These are phyloP conservation scores for Claviceps quebecensis DNA, from an alignment of 2,329 filamentous ascomycete genomes.

Conservation along the genomic window DNA sequence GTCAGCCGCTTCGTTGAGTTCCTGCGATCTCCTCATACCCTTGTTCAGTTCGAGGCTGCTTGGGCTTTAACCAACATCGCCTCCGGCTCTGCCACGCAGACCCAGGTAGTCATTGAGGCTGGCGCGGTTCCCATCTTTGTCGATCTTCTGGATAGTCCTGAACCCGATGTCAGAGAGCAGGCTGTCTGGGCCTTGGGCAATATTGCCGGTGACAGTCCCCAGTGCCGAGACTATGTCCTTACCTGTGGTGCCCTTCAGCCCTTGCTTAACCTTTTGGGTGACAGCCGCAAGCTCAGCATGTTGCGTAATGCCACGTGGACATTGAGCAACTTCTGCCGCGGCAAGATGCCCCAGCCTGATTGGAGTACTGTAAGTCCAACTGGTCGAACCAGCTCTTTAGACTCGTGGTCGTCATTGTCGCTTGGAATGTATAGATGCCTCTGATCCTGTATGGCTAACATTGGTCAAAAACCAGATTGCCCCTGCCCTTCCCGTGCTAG, in stretches of 20 bases:
- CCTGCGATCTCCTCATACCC: constrained; percentile 88
- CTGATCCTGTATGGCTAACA: no score
- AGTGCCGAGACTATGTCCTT: constrained; percentile 93
- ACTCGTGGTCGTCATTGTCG: no score
- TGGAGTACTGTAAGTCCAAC: constrained; percentile 68
- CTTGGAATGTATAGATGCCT: no score
- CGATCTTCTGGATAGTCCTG: constrained; percentile 84
- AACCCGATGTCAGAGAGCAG: constrained; percentile 95
- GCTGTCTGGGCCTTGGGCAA: constrained; percentile 98
- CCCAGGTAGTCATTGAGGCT: constrained; percentile 96
- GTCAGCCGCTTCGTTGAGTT: constrained; percentile 97
- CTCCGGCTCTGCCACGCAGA: constrained; percentile 91
- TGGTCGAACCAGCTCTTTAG: background rate
- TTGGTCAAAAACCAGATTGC: constrained; percentile 50
- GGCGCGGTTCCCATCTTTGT: constrained; percentile 98
- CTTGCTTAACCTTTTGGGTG: constrained; percentile 75
- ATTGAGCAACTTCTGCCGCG: constrained; percentile 98
- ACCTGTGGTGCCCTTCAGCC: constrained; percentile 83
- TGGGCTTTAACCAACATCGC: constrained; percentile 99
- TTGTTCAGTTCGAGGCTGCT: constrained; percentile 97
- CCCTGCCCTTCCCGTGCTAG: constrained; percentile 83
- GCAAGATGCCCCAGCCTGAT: constrained; percentile 96
- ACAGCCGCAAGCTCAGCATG: constrained; percentile 99
- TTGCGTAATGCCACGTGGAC: constrained; percentile 98
- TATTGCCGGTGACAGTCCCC: constrained; percentile 95